phyloP scores from a whole-genome alignment of 2,329 filamentous ascomycete genomes.

The Alternaria ethzedia region DNA sequence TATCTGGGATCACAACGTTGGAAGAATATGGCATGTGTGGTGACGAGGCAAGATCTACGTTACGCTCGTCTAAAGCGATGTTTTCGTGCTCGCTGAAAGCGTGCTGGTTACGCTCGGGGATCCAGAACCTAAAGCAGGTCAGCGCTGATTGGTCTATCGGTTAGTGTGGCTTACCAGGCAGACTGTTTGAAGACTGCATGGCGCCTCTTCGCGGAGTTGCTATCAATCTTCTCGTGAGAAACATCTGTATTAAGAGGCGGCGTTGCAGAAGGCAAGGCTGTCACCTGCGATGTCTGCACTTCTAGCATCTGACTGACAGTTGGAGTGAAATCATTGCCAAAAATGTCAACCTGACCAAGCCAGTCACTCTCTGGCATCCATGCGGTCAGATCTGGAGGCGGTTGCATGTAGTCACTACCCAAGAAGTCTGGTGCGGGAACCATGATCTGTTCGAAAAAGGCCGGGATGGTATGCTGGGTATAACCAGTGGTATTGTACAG shows the following conservation, averaged over 20 bases:
- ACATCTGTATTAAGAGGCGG: not conserved
- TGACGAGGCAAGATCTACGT: slow-evolving; percentile 36
- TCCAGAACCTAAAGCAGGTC: slow-evolving; percentile 23
- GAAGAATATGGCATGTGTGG: slow-evolving; percentile 36
- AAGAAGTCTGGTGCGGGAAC: slow-evolving; percentile 25
- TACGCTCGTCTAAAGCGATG: slow-evolving; percentile 32
- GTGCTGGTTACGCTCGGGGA: slow-evolving; percentile 34
- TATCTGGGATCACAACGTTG: slow-evolving; percentile 29
- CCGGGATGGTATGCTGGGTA: slow-evolving; percentile 8
- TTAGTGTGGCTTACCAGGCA: slow-evolving; percentile 9
- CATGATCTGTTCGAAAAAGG: slow-evolving; percentile 31
- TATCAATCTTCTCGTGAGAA: not conserved
- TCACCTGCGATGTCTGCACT: not conserved
- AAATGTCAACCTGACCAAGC: slow-evolving; percentile 21
- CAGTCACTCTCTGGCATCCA: slow-evolving; percentile 30
- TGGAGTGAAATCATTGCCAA: slow-evolving; percentile 24
- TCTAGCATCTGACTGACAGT: slow-evolving; percentile 20
- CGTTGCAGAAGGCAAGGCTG: not conserved
- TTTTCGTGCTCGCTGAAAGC: slow-evolving; percentile 38
- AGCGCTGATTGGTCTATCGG: not conserved
- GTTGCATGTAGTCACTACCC: slow-evolving; percentile 15
- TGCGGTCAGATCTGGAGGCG: slow-evolving; percentile 20
- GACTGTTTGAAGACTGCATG: slow-evolving; percentile 24
- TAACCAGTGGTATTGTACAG: slow-evolving; percentile 9
- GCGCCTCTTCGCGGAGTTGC: slow-evolving; percentile 16